Evolutionary conservation across 495 filamentous ascomycete genomes (phyloP).

Genomic region (Talaromyces ruber): DNA sequence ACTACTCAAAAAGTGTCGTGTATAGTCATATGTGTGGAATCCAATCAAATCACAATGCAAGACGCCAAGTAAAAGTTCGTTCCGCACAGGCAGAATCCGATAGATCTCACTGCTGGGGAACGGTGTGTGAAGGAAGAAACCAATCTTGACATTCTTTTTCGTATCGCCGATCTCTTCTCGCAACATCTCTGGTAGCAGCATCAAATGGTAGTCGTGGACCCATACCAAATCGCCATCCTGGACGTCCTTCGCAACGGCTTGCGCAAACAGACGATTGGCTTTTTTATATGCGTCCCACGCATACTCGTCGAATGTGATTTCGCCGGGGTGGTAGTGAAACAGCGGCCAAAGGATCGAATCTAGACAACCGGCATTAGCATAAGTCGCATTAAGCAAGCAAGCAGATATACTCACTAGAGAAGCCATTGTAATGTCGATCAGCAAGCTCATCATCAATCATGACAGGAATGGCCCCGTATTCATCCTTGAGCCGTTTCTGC

Average conservation of each 20-base stretch:
- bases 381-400: not conserved
- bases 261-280: slow-evolving; percentile 71
- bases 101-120: slow-evolving; percentile 87
- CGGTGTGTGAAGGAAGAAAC: slow-evolving; percentile 84
- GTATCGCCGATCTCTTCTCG: slow-evolving; percentile 58
- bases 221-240: slow-evolving; percentile 77
- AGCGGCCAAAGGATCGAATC: slow-evolving; percentile 86
- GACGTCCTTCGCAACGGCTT: slow-evolving; percentile 60
- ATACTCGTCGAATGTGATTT: slow-evolving; percentile 81
- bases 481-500: slow-evolving; percentile 47
- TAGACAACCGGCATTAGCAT: slow-evolving; percentile 16
- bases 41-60: slow-evolving; percentile 77
- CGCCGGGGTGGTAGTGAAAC: slow-evolving; percentile 84
- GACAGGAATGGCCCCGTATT: slow-evolving; percentile 57
- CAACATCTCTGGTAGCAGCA: slow-evolving; percentile 78
- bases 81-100: slow-evolving; percentile 73
- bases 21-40: slow-evolving; percentile 88
- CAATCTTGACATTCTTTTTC: slow-evolving; percentile 69
- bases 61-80: slow-evolving; percentile 65
- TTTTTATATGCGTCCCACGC: slow-evolving; percentile 76
- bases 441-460: slow-evolving; percentile 61
- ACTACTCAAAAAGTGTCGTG: slow-evolving; percentile 74
- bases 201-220: slow-evolving; percentile 88
- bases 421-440: slow-evolving; percentile 67
- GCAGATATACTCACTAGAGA: slow-evolving; percentile 49